A percentile compares a stretch with the other conserved stretches of the same genome.
Conservation (phyloP, 108 stramenopile species). For the Schizochytrium sp. region DNA sequence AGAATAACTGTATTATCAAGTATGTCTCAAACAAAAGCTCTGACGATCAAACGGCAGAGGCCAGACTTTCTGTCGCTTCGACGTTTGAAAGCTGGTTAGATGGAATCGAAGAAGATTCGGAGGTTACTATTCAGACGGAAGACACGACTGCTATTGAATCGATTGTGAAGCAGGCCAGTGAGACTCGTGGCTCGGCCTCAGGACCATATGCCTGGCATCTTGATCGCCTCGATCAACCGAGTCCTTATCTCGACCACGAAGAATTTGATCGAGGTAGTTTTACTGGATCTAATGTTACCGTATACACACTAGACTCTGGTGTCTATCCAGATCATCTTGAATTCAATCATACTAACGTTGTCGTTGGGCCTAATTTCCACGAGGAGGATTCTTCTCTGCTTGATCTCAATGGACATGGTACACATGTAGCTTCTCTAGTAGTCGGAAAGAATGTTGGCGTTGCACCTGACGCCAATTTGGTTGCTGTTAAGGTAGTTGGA, state of each 20-base stretch:
- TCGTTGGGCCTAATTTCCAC: neutral
- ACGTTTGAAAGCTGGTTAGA: no score
- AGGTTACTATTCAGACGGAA: no score
- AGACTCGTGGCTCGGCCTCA: no score
- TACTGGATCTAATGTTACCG: neutral
- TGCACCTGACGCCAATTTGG: neutral
- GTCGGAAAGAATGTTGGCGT: constrained; percentile 21
- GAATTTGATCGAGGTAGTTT: neutral
- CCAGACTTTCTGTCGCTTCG: no score
- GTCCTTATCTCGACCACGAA: neutral
- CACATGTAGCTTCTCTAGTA: constrained; percentile 59
- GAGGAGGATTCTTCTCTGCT: neutral
- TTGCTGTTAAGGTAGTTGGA: constrained; percentile 32
- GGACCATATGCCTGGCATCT: neutral
- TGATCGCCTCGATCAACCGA: constrained; percentile 8
- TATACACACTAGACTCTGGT: neutral
- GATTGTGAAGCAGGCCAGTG: no score
- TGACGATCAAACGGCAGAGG: no score
- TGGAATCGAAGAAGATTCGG: no score
- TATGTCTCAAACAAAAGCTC: no score
- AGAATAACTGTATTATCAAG: no score
- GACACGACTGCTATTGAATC: no score
- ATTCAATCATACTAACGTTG: neutral
- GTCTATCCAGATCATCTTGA: neutral
- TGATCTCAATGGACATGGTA: constrained; percentile 60